phyloP scores from a whole-genome alignment of 176 grass and related monocot species.

The Paspalum notatum region DNA sequence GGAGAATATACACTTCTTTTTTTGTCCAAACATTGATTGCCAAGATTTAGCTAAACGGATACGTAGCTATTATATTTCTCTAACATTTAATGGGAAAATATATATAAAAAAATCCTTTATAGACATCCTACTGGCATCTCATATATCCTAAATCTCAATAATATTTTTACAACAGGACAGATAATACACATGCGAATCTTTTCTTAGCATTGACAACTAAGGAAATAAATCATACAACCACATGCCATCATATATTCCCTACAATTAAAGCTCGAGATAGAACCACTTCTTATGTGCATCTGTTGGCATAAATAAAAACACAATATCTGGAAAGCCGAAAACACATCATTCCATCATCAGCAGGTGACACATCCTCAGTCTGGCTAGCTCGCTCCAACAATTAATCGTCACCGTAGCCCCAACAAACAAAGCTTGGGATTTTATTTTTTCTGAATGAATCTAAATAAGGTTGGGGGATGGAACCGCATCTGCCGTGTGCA shows the following conservation, averaged over 20 bases:
- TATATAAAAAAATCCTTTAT: neutral
- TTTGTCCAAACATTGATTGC: neutral
- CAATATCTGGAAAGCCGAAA: neutral
- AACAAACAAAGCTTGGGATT: neutral
- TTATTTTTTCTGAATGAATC: neutral
- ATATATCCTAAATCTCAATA: too few relatives aligned
- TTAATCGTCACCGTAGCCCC: neutral
- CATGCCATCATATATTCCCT: neutral
- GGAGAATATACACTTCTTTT: rapidly evolving
- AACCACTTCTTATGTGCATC: neutral
- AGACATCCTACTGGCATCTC: neutral
- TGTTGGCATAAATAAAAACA: neutral
- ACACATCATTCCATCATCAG: neutral
- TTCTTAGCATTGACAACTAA: neutral
- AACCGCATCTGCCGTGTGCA: neutral
- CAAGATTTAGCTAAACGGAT: neutral
- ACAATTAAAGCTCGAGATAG: neutral
- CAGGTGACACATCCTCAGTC: neutral
- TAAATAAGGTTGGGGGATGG: neutral
- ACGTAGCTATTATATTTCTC: neutral
- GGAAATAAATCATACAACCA: neutral
- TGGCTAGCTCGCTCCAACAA: neutral
- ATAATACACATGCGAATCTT: neutral
- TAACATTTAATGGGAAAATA: neutral
- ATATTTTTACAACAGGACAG: neutral